Evolutionary conservation across 2,329 filamentous ascomycete genomes (phyloP).

Genomic region (Chrysosporium queenslandicum): DNA sequence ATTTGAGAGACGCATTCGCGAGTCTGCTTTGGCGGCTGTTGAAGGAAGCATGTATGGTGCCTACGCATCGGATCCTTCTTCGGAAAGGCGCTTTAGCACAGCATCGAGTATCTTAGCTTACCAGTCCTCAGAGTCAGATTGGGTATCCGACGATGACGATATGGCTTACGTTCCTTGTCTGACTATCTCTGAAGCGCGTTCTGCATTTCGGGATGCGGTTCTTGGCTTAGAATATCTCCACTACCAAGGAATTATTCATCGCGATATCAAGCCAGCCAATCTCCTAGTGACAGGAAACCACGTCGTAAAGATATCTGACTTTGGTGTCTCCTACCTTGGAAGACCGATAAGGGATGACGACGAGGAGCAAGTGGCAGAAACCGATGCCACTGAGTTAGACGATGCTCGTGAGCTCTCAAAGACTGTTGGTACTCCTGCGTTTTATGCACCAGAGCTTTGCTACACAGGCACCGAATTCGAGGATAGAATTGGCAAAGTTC

Average conservation of each 20-base stretch:
- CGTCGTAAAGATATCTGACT: conserved; percentile 94
- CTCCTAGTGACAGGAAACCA: conserved; percentile 76
- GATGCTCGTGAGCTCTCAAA: conserved; percentile 95
- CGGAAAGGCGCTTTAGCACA: conserved; percentile 67
- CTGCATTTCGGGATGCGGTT: conserved; percentile 83
- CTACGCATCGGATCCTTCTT: conserved; percentile 50
- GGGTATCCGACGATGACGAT: conserved; percentile 57
- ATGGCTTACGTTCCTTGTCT: conserved; percentile 90
- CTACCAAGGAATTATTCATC: conserved; percentile 73
- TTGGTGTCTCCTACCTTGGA: conserved; percentile 95
- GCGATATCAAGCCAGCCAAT: conserved; percentile 83
- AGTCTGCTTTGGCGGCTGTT: conserved; percentile 44
- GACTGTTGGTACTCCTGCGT: conserved; percentile 92
- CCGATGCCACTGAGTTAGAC: conserved; percentile 76
- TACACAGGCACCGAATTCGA: conserved; percentile 63
- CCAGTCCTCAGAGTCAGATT: conserved; percentile 37
- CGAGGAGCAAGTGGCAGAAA: conserved; percentile 65
- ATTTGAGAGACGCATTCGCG: conserved; percentile 22
- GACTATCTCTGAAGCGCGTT: conserved; percentile 70
- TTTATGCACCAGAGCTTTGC: conserved; percentile 94
- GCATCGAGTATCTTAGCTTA: conserved; percentile 53
- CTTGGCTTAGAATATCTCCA: conserved; percentile 88
- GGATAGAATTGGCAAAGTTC: conserved; percentile 46
- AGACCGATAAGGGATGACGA: conserved; percentile 76
- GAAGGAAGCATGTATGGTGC: conserved; percentile 71